Evolutionary conservation across 2,329 filamentous ascomycete genomes (phyloP), one percentile per base, ranked within the genome.

Genomic region (Fusarium robinianum): DNA sequence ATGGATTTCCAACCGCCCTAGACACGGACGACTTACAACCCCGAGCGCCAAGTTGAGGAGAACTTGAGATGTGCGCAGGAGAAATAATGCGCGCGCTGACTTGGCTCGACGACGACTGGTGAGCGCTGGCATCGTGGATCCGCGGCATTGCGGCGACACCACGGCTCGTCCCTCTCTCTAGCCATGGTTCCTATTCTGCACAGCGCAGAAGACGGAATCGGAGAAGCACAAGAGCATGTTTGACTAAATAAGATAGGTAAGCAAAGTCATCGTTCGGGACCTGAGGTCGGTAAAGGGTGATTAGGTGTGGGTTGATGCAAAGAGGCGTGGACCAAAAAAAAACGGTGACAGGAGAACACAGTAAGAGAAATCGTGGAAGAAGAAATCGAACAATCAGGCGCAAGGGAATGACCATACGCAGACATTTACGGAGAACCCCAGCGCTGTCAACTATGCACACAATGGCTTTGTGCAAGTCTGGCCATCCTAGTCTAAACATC

Each of bases 91-190:
- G n/a, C 29, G 43, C 22, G 12, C 26, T 10, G 9, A 17, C 24
- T 38, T 38, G 41, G 34, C 14, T 37, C 25, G 37, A 35, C 34
- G 32, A 32, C 24, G 26, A 40, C 22, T 25, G 18, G 25, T 29
- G 22, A 22, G 11, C 21, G 17, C 29, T 18, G 21, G 39, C 24
- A 24, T 36, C 30, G 22, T 42, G 21, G 39, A 35, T 43, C 26
- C 29, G 23, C 35, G 46, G 34, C 18, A 44, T 41, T 24, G 34
- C 14, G 37, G 23, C 15, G 10, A 18, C 31, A 19, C 36, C 19
- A 14, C 37, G 21, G 37, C 24, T 33, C 41, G 18, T 32, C 22
- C 29, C 41, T 22, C 22, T 23, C 41, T 22, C 38, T 19, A 11
- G 24, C 37, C 22, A 21, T 34, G 16, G 2, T 41, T 16, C 14